These are phyloP conservation scores for Phytophthora nicotianae DNA, from an alignment of 352 stramenopile species.

Conservation along the genomic window DNA sequence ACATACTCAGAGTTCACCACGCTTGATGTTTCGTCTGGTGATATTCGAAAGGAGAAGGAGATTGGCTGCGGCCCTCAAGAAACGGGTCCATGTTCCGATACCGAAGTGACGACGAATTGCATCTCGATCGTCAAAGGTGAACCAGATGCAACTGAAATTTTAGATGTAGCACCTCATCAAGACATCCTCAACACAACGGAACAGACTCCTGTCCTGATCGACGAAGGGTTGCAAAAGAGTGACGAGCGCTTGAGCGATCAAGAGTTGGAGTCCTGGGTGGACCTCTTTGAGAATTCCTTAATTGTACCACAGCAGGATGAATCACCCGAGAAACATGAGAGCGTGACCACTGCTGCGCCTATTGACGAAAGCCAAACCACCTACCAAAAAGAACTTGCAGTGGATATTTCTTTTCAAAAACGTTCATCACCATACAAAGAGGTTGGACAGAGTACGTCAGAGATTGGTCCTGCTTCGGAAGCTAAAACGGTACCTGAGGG, in stretches of 20 bases:
- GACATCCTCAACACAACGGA: not conserved
- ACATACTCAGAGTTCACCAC: not conserved
- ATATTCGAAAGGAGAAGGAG: not conserved
- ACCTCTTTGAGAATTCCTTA: not conserved
- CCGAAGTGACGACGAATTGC: not conserved
- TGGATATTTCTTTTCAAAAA: not conserved
- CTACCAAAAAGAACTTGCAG: not conserved
- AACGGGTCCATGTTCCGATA: not conserved
- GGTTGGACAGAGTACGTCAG: not conserved
- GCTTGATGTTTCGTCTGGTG: not conserved
- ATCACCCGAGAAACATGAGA: not conserved
- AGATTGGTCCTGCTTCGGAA: not conserved
- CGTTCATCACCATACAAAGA: not conserved
- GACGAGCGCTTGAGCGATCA: not conserved
- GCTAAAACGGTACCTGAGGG: constrained; percentile 5
- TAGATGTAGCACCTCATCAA: not conserved
- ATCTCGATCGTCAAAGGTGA: not conserved
- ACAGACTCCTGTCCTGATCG: not conserved
- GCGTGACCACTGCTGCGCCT: not conserved
- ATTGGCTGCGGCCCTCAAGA: not conserved
- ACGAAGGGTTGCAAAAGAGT: not conserved
- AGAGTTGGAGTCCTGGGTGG: too few relatives aligned
- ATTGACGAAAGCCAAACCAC: not conserved
- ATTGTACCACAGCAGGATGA: not conserved
- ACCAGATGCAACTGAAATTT: not conserved